phyloP scores from a whole-genome alignment of 495 filamentous ascomycete genomes.

The Penicillium ucsense region DNA sequence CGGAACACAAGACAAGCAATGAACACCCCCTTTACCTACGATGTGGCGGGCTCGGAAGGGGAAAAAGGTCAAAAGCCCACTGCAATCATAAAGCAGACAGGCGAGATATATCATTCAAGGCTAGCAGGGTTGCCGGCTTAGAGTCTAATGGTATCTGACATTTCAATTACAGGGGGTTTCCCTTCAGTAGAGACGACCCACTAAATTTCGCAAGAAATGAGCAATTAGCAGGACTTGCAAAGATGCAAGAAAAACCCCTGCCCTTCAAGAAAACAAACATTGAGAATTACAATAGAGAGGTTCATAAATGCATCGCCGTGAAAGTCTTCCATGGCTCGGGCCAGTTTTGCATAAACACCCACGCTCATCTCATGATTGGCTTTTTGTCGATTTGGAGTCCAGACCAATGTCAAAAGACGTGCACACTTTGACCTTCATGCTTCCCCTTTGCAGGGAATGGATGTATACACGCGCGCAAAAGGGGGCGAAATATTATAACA shows the following conservation, averaged over 20 bases:
- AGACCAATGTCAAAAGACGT: not conserved
- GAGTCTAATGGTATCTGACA: slow-evolving; percentile 25
- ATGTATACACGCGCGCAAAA: slow-evolving; percentile 5
- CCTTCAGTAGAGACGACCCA: no score
- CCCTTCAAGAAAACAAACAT: slow-evolving; percentile 2
- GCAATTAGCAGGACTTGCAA: slow-evolving; percentile 2
- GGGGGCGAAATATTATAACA: not conserved
- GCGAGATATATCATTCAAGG: slow-evolving; percentile 8
- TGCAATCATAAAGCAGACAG: not conserved
- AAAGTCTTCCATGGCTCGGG: slow-evolving; percentile 1
- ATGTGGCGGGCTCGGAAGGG: no score
- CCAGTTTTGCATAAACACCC: slow-evolving; percentile 3
- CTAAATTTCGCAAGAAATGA: not conserved
- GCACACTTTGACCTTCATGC: slow-evolving; percentile 7
- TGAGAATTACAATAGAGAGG: slow-evolving; percentile 14
- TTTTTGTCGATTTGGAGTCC: no score
- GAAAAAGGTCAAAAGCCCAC: no score
- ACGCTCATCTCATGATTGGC: slow-evolving; percentile 10
- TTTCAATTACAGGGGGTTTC: slow-evolving; percentile 2
- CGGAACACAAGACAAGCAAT: no score
- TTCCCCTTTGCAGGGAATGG: not conserved
- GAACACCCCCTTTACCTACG: no score
- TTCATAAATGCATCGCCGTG: slow-evolving; percentile 13
- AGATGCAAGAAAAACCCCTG: slow-evolving; percentile 3
- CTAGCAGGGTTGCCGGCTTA: slow-evolving; percentile 6